Conservation (phyloP, 805 yeast species). For the Nakazawaea laoshanensis region DNA sequence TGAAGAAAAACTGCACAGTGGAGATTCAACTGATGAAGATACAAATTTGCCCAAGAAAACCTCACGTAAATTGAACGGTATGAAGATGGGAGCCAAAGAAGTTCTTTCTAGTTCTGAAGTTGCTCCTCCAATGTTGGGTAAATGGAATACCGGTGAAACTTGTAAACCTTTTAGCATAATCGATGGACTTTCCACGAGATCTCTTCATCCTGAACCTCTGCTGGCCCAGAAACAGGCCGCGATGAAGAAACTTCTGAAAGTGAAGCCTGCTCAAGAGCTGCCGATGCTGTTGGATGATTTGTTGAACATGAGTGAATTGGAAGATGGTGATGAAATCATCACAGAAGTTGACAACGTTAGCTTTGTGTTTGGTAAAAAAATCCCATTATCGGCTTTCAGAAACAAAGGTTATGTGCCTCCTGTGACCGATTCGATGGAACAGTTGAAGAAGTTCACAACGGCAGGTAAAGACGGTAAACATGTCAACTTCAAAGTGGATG, state of each 20-base stretch:
- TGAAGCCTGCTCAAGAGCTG: slow-evolving; percentile 5
- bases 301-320: slow-evolving; percentile 81
- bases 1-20: slow-evolving; percentile 36
- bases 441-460: slow-evolving; percentile 4
- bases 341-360: slow-evolving; percentile 2
- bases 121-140: slow-evolving; percentile 86
- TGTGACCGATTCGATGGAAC: slow-evolving; percentile 4
- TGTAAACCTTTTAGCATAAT: slow-evolving; percentile 84
- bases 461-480: slow-evolving; percentile 2
- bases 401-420: slow-evolving; percentile 49
- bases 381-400: slow-evolving; percentile 87
- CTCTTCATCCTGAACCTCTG: slow-evolving; percentile 42
- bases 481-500: slow-evolving; percentile 2
- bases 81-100: slow-evolving; percentile 84
- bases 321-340: slow-evolving; percentile 50
- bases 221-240: slow-evolving; percentile 5
- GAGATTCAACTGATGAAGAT: slow-evolving; percentile 94
- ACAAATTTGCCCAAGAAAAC: slow-evolving; percentile 69
- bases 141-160: slow-evolving; percentile 74
- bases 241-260: not conserved
- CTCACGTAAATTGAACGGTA: slow-evolving; percentile 41
- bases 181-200: slow-evolving; percentile 88
- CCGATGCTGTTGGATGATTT: slow-evolving; percentile 61
- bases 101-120: slow-evolving; percentile 83
- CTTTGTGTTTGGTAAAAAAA: slow-evolving; percentile 22